Evolutionary conservation across 371 early-diverging fungal genomes (phyloP).

Genomic region (Paraphysoderma sedebokerense): DNA sequence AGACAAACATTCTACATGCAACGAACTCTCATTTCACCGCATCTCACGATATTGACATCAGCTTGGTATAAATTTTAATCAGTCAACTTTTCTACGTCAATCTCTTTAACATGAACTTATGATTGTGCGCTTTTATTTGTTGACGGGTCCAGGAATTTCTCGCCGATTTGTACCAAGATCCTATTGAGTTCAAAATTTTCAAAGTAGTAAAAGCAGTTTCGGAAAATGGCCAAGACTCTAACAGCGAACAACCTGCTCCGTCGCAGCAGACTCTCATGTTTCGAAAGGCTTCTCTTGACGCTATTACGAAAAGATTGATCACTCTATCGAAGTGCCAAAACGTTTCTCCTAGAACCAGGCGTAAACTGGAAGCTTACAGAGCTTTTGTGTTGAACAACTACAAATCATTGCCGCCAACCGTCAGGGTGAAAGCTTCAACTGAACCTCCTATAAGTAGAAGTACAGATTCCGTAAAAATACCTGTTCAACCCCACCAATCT

Average conservation of each 20-base stretch:
- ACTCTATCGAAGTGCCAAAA: background rate
- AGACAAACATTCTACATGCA: background rate
- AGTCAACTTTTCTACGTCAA: background rate
- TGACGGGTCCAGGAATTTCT: background rate
- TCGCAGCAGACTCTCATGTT: background rate
- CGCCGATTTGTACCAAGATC: background rate
- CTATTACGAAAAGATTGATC: background rate
- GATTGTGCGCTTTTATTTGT: background rate
- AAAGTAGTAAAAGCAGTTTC: background rate
- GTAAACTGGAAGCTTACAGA: background rate
- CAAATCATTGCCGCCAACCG: background rate
- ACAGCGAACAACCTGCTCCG: background rate
- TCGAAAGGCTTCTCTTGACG: background rate
- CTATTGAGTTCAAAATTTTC: background rate
- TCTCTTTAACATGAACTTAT: background rate
- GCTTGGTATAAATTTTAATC: background rate
- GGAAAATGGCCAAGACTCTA: too few relatives aligned
- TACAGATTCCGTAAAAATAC: background rate
- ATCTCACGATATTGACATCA: background rate
- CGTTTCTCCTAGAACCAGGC: background rate
- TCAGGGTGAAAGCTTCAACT: background rate
- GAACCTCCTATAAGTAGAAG: background rate
- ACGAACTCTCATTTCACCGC: background rate
- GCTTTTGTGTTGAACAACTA: background rate
- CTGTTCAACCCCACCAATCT: background rate